Evolutionary conservation across 345 rosid species (phyloP).

Genomic region (Psidium guajava): DNA sequence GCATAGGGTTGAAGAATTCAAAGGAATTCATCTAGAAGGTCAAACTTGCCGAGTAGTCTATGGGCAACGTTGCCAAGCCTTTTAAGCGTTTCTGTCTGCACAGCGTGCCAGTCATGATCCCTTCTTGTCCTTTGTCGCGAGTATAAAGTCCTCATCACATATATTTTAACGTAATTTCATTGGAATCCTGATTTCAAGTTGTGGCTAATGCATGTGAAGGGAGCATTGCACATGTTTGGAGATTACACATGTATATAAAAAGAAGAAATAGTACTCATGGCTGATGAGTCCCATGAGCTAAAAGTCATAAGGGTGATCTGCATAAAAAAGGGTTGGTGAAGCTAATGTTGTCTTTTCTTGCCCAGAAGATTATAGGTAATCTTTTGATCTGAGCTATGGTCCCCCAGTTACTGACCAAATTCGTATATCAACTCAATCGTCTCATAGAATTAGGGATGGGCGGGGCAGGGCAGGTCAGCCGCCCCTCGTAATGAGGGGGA

Average conservation of each 20-base stretch:
- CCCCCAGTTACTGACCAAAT: background rate
- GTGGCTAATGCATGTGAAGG: background rate
- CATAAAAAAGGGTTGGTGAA: background rate
- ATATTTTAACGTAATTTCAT: background rate
- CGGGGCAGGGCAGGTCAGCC: background rate
- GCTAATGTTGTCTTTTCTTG: background rate
- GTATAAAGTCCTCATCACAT: background rate
- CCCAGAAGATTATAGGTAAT: background rate
- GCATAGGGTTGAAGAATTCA: background rate
- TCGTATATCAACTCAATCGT: background rate
- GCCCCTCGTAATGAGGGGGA: background rate
- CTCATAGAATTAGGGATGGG: background rate
- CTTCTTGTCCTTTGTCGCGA: background rate
- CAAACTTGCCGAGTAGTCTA: background rate
- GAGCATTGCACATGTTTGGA: background rate
- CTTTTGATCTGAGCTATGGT: background rate
- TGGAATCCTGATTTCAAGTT: background rate
- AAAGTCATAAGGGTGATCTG: background rate
- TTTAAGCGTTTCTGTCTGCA: background rate
- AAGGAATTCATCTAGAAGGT: conserved; percentile 1
- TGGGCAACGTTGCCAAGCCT: background rate
- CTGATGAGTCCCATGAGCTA: background rate
- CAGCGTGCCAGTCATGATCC: background rate
- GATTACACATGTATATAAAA: background rate
- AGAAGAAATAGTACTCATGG: background rate